Evolutionary conservation across 768 basidiomycete species (phyloP).

Genomic region (Sutorius australiensis): DNA sequence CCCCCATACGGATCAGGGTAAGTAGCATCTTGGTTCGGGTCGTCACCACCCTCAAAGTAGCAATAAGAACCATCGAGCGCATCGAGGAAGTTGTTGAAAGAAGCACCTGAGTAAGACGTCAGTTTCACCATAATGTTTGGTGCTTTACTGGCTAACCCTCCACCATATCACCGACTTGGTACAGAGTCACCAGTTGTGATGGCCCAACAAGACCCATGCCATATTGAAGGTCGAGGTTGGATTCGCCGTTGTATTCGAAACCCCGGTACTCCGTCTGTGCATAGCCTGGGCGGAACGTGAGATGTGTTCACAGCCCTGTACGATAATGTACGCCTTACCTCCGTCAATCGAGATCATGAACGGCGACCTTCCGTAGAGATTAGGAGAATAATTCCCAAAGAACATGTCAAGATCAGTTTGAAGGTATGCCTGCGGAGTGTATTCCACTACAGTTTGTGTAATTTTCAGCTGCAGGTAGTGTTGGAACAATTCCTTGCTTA

Average conservation of each 20-base stretch:
- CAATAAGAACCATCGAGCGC: slow-evolving; percentile 33
- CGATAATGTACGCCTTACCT: slow-evolving; percentile 12
- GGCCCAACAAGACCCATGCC: slow-evolving; percentile 26
- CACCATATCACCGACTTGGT: slow-evolving; percentile 30
- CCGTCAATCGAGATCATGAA: slow-evolving; percentile 32
- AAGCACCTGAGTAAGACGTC: slow-evolving; percentile 15
- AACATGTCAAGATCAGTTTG: slow-evolving; percentile 31
- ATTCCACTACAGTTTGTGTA: slow-evolving; percentile 25
- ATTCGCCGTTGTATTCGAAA: slow-evolving; percentile 29
- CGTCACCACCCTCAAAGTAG: slow-evolving; percentile 24
- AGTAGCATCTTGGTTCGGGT: slow-evolving; percentile 23
- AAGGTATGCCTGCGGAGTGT: slow-evolving; percentile 30
- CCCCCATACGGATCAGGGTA: slow-evolving; percentile 24
- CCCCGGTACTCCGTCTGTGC: slow-evolving; percentile 25
- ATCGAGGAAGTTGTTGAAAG: slow-evolving; percentile 34
- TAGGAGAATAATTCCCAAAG: slow-evolving; percentile 25
- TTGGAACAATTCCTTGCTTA: slow-evolving; percentile 1
- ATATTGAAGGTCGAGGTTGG: slow-evolving; percentile 32
- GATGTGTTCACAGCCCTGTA: background rate
- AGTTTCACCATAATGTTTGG: background rate
- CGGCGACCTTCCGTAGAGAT: slow-evolving; percentile 23
- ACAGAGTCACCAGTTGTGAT: slow-evolving; percentile 25
- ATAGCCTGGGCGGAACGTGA: slow-evolving; percentile 17
- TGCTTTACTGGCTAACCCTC: slow-evolving; percentile 14
- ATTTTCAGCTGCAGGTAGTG: background rate